Percentiles rank a stretch among this genome's conserved stretches.
Evolutionary conservation across 1,284 basidiomycete genomes (phyloP).

Genomic region (Cryptococcus depauperatus): DNA sequence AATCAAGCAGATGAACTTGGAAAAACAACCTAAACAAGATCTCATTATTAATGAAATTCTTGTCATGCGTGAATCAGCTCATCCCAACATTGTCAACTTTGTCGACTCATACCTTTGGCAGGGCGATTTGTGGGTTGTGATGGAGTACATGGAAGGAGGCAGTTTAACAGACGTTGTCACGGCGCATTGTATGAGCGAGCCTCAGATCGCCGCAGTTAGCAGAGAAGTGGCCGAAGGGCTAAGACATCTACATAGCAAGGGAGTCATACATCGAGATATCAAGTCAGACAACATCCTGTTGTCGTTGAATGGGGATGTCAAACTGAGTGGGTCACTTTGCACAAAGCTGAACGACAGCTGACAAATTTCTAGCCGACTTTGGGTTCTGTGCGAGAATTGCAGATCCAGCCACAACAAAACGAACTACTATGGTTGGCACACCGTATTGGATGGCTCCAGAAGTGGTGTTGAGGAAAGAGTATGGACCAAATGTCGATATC

Average conservation of each 20-base stretch:
- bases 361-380: constrained; percentile 69
- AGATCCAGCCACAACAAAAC: constrained; percentile 78
- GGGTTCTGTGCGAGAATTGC: constrained; percentile 98
- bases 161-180: constrained; percentile 91
- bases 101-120: constrained; percentile 97
- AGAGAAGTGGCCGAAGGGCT: constrained; percentile 84
- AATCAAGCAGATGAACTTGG: constrained; percentile 99
- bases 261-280: constrained; percentile 96
- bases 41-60: constrained; percentile 99
- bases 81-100: constrained; percentile 98
- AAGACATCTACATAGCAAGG: constrained; percentile 84
- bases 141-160: constrained; percentile 98
- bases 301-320: constrained; percentile 89
- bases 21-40: constrained; percentile 99
- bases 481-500: constrained; percentile 97
- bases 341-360: neutral
- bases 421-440: constrained; percentile 99
- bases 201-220: constrained; percentile 89
- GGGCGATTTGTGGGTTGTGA: constrained; percentile 98
- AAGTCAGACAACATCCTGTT: constrained; percentile 95
- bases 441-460: constrained; percentile 99
- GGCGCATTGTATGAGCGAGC: constrained; percentile 84
- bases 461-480: constrained; percentile 96
- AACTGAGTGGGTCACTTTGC: constrained; percentile 59
- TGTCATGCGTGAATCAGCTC: constrained; percentile 91